Base-by-base conservation (phyloP, 202 grass and related monocot genomes). In the Bolboschoenoplectus hybrid region DNA sequence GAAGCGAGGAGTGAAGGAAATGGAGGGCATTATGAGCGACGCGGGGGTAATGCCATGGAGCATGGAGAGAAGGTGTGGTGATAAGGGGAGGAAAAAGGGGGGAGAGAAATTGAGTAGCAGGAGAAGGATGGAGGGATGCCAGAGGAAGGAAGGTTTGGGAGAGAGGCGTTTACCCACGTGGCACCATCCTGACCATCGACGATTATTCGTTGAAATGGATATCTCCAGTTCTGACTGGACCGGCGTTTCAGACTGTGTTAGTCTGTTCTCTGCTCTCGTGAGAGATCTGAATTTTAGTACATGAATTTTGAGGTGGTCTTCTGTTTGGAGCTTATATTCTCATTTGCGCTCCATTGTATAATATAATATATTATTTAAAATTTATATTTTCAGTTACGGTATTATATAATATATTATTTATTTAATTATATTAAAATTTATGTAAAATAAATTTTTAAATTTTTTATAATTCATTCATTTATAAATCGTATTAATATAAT, bases 11-110 rank as follows among this genome's bases (percentile, higher is more conserved):
- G 47, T 52, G 63, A 63, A 43, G 26, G 65, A 72, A 49, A 39
- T 68, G 74, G 85, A 81, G 74, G 12, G 72, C 69, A 67, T 86
- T 41, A 87, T 82, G 77, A 11, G 47, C 45, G 16, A n/a, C 58
- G 12, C n/a, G 26, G 53, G 32, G 7, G 3, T 11, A 64, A 9
- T 66, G 50, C 71, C 84, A 81, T 80, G 81, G 71, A 81, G 85
- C 67, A 82, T 72, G 11, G 79, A 74, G 74, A 57, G 77, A 60
- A 34, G 16, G 34, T 4, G 80, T 34, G 85, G 8, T 51, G 60
- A 73, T 53, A 2, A 5, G 5, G 43, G 2, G 43, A 44, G 5
- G 43, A 44, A 44, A 5, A 44, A 35, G n/a, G 17, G 5, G 16
- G 51, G 55, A 75, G 45, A 51, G 12, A 63, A 66, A 64, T 71